Evolutionary conservation across 208 protist species (phyloP).

Genomic region (Lotmaria passim): DNA sequence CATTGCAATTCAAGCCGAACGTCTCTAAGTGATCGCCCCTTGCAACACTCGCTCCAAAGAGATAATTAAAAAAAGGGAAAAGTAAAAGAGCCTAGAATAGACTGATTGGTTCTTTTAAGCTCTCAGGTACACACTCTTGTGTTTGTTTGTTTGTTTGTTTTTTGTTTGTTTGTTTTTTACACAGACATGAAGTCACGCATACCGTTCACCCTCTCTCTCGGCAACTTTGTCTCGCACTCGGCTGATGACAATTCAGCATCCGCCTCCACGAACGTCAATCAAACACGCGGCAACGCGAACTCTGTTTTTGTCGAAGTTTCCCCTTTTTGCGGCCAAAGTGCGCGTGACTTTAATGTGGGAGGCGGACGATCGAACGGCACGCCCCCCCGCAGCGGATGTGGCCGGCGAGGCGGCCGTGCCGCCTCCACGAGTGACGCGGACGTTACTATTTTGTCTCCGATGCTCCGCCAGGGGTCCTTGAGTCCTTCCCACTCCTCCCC

Average conservation of each 20-base stretch:
- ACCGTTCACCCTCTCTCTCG: background rate
- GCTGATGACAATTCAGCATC: background rate
- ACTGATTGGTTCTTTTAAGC: too few species aligned
- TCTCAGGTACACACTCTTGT: too few species aligned
- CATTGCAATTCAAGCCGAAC: too few species aligned
- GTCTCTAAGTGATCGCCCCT: too few species aligned
- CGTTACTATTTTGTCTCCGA: background rate
- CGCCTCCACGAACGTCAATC: background rate
- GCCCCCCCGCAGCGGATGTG: background rate
- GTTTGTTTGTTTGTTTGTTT: too few species aligned
- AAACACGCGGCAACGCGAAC: background rate
- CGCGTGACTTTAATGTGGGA: background rate
- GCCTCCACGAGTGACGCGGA: background rate
- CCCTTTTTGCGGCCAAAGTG: background rate
- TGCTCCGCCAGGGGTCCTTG: background rate
- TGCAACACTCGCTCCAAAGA: too few species aligned
- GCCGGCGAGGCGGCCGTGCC: background rate
- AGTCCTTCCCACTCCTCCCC: background rate
- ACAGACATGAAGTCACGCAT: background rate
- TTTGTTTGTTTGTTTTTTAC: too few species aligned
- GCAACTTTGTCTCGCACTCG: background rate
- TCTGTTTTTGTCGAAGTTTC: slow-evolving; percentile 8
- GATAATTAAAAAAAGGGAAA: too few species aligned
- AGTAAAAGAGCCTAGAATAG: too few species aligned
- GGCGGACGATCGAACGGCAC: background rate